Evolutionary conservation across 805 yeast species (phyloP).

Genomic region (Cyberlindnera maritima): DNA sequence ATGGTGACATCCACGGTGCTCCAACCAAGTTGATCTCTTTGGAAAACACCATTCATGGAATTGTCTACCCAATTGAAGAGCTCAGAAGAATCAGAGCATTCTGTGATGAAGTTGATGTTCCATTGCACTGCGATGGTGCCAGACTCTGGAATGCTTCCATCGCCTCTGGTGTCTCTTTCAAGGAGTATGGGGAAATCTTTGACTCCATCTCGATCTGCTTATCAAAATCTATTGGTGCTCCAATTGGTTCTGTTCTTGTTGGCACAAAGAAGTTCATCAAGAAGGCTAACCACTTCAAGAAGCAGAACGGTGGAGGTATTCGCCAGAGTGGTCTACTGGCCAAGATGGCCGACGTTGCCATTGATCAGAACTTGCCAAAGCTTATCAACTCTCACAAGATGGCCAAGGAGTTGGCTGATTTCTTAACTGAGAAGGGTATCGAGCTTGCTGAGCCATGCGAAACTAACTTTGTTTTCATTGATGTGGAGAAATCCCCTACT

Average conservation of each 20-base stretch:
- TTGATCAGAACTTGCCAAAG: conserved; percentile 62
- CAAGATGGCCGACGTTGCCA: conserved; percentile 73
- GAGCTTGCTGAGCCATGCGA: conserved; percentile 67
- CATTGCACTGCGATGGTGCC: conserved; percentile 92
- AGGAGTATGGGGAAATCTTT: conserved; percentile 70
- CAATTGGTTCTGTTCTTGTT: conserved; percentile 86
- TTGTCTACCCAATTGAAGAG: conserved; percentile 77
- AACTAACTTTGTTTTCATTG: conserved; percentile 81
- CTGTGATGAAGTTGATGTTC: conserved; percentile 57
- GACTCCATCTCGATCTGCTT: conserved; percentile 87
- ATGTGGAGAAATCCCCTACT: conserved; percentile 45
- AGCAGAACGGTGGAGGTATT: conserved; percentile 93
- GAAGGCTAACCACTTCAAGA: conserved; percentile 81
- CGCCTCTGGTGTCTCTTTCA: conserved; percentile 51
- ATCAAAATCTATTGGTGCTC: conserved; percentile 91
- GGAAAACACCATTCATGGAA: conserved; percentile 88
- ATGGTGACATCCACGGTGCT: conserved; percentile 83
- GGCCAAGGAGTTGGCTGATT: conserved; percentile 50
- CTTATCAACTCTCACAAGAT: conserved; percentile 44
- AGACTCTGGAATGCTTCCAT: conserved; percentile 86
- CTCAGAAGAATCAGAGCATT: conserved; percentile 66
- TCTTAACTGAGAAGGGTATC: conserved; percentile 52
- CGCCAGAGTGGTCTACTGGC: conserved; percentile 84
- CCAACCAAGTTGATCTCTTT: conserved; percentile 83
- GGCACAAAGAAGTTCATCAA: conserved; percentile 56